Evolutionary conservation across 441 rosid species (phyloP).

Genomic region (Gossypium davidsonii): DNA sequence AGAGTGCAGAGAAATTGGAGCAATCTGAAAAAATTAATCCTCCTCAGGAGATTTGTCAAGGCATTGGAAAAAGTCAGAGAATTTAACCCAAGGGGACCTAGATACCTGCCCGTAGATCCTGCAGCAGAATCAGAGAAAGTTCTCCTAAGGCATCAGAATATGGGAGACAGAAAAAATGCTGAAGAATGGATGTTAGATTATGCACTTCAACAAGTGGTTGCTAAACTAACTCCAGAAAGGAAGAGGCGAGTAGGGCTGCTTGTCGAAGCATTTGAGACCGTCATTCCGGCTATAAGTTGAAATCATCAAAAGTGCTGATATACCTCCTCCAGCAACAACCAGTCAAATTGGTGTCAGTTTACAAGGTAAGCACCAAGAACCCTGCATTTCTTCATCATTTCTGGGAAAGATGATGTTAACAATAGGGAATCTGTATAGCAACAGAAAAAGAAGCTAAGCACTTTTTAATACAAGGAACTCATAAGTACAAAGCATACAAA

Average conservation of each 20-base stretch:
- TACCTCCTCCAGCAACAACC: slow-evolving; percentile 15
- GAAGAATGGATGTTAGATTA: slow-evolving; percentile 95
- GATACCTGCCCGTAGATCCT: slow-evolving; percentile 37
- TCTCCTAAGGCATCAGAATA: slow-evolving; percentile 55
- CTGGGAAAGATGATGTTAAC: neutral
- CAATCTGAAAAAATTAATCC: slow-evolving; percentile 63
- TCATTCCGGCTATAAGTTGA: slow-evolving; percentile 44
- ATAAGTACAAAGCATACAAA: neutral
- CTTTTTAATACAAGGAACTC: neutral
- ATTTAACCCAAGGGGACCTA: slow-evolving; percentile 48
- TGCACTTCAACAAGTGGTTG: slow-evolving; percentile 70
- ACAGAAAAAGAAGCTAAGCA: neutral
- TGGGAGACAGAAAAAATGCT: slow-evolving; percentile 45
- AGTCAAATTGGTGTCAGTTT: slow-evolving; percentile 10
- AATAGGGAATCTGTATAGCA: neutral
- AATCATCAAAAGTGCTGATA: neutral
- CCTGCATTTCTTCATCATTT: slow-evolving; percentile 1
- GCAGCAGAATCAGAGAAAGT: slow-evolving; percentile 55
- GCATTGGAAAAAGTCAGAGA: slow-evolving; percentile 61
- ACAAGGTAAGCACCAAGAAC: slow-evolving; percentile 18
- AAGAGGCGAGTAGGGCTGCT: slow-evolving; percentile 69
- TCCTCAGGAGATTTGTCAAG: slow-evolving; percentile 69
- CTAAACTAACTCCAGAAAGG: slow-evolving; percentile 69
- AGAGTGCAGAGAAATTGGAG: slow-evolving; percentile 53
- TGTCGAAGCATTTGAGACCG: slow-evolving; percentile 84